A percentile compares a stretch with the other conserved stretches of the same genome.
Evolutionary conservation across 164 flowering plant species (phyloP).

Genomic region (Chimonanthus praecox): DNA sequence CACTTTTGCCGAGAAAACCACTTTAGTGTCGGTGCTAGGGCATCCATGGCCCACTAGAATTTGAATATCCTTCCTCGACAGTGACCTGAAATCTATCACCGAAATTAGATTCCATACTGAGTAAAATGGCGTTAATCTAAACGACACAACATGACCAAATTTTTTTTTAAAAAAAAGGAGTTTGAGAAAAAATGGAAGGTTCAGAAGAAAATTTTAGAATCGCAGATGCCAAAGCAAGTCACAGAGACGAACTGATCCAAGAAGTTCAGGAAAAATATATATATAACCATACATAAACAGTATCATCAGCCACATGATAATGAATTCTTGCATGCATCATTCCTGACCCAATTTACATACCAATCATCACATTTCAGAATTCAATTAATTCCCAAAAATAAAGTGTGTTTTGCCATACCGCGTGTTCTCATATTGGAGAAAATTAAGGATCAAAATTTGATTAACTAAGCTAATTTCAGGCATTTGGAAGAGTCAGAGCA

Average conservation of each 20-base stretch:
- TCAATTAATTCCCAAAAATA: not conserved
- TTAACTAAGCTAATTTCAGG: not conserved
- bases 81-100: constrained; percentile 55
- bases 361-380: not conserved
- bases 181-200: too few relatives aligned
- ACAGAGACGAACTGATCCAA: too few relatives aligned
- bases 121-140: not conserved
- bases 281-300: not conserved
- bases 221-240: too few relatives aligned
- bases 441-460: too few relatives aligned
- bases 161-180: too few relatives aligned
- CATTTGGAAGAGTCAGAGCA: not conserved
- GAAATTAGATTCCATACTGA: not conserved
- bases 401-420: too few relatives aligned
- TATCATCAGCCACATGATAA: not conserved
- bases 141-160: not conserved
- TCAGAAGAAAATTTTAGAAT: too few relatives aligned
- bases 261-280: too few relatives aligned
- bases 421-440: too few relatives aligned
- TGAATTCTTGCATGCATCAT: not conserved
- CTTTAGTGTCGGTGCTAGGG: constrained; percentile 66
- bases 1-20: constrained; percentile 74
- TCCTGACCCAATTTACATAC: not conserved
- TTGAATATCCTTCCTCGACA: constrained; percentile 93
- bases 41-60: constrained; percentile 92